Percentiles rank a stretch among this genome's conserved stretches.
Conservation (phyloP, 2,329 filamentous ascomycete species). For the Chaetomium strumarium region DNA sequence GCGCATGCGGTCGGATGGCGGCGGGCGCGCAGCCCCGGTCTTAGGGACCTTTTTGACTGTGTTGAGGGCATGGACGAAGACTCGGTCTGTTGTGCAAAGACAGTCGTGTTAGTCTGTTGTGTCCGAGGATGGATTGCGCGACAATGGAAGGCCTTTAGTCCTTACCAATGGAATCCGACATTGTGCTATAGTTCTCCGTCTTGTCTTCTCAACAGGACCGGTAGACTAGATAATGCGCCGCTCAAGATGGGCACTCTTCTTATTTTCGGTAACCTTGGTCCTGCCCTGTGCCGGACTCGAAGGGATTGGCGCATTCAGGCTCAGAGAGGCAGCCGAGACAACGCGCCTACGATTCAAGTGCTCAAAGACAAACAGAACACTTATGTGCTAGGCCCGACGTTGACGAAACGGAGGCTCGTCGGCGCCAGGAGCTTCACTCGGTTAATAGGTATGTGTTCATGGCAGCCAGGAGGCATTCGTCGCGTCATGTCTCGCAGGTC, state of each 20-base stretch:
- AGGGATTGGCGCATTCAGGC: conserved; percentile 9
- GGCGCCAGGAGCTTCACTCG: background rate
- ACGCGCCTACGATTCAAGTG: background rate
- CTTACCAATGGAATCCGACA: conserved; percentile 51
- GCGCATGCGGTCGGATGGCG: conserved; percentile 74
- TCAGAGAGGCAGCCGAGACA: background rate
- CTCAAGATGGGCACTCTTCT: background rate
- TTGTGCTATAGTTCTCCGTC: conserved; percentile 23
- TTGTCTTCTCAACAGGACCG: background rate
- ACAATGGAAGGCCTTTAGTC: no score
- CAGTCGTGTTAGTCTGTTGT: background rate
- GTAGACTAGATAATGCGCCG: background rate
- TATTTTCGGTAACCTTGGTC: conserved; percentile 7
- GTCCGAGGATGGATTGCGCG: background rate
- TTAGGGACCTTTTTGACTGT: conserved; percentile 97
- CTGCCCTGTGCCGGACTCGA: background rate
- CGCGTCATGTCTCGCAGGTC: conserved; percentile 15
- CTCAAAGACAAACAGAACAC: background rate
- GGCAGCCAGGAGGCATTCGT: conserved; percentile 12
- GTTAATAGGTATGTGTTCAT: conserved; percentile 8
- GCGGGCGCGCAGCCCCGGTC: conserved; percentile 83
- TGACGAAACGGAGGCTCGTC: background rate
- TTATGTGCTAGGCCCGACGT: background rate
- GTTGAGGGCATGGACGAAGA: conserved; percentile 98
- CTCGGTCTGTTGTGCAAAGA: conserved; percentile 61